Evolutionary conservation across 768 basidiomycete species (phyloP).

Genomic region (Fomitopsis serialis): DNA sequence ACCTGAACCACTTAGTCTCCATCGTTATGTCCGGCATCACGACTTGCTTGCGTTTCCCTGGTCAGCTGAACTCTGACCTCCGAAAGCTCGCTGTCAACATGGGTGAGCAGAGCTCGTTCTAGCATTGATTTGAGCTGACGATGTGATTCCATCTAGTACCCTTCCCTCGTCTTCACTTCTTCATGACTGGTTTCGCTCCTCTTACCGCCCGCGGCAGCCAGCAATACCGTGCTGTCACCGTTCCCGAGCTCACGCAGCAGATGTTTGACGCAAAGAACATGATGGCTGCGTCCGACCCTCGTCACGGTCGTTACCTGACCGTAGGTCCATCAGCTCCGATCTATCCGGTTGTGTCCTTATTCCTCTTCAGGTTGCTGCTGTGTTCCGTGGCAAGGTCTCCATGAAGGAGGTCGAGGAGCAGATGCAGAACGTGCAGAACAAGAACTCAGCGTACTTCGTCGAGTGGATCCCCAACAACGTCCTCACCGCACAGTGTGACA

Average conservation of each 20-base stretch:
- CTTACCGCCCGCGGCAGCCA: constrained; percentile 91
- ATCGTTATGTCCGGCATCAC: constrained; percentile 99
- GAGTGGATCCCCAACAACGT: constrained; percentile 99
- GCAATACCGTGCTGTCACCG: constrained; percentile 94
- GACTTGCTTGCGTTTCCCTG: constrained; percentile 98
- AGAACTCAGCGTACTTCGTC: constrained; percentile 97
- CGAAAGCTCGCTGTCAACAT: constrained; percentile 99
- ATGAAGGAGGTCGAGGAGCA: constrained; percentile 99
- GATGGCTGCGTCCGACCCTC: constrained; percentile 98
- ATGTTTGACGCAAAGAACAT: constrained; percentile 99
- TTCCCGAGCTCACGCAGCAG: constrained; percentile 96
- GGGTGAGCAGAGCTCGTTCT: constrained; percentile 47
- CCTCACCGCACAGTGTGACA: constrained; percentile 96
- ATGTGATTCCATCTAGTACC: constrained; percentile 53
- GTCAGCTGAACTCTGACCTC: constrained; percentile 98
- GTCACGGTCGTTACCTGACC: constrained; percentile 96
- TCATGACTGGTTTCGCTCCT: constrained; percentile 96
- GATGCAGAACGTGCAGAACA: constrained; percentile 96
- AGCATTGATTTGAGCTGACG: background rate
- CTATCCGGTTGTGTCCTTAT: background rate
- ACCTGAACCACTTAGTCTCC: constrained; percentile 96
- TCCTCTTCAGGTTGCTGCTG: constrained; percentile 67
- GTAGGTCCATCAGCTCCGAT: constrained; percentile 36
- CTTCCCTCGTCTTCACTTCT: constrained; percentile 99
- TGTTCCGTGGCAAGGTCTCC: constrained; percentile 99